Conservation (phyloP, 371 early-diverging fungal genomes). For the Nematocida homosporus region DNA sequence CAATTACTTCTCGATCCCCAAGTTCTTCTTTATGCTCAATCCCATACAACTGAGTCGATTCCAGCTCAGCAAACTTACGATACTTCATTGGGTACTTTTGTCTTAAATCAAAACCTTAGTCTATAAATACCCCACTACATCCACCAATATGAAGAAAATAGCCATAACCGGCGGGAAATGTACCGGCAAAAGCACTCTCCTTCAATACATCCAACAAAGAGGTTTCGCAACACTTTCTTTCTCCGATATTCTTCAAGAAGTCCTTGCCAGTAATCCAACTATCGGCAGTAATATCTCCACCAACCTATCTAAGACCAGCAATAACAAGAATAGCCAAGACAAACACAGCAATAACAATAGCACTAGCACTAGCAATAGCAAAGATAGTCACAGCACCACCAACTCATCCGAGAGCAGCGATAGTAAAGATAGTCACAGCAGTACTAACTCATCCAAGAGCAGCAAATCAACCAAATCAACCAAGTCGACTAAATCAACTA, state of each 20-base stretch:
- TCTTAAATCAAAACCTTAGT: not conserved
- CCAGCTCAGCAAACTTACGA: not conserved
- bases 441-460: not conserved
- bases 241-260: not conserved
- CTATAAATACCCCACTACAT: not conserved
- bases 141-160: conserved; percentile 42
- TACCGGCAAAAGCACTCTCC: conserved; percentile 39
- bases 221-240: conserved; percentile 8
- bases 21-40: not conserved
- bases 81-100: conserved; percentile 19
- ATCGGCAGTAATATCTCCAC: not conserved
- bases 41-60: conserved; percentile 43
- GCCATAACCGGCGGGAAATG: conserved; percentile 42
- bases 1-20: not conserved
- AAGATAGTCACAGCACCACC: too few relatives aligned
- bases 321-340: not conserved
- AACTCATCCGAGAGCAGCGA: too few relatives aligned
- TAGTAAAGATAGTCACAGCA: too few relatives aligned
- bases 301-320: not conserved
- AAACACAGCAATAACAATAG: too few relatives aligned
- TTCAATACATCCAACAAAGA: conserved; percentile 42
- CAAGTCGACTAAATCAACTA: too few relatives aligned
- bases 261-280: not conserved
- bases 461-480: too few relatives aligned
- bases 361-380: too few relatives aligned